Evolutionary conservation across 2,329 filamentous ascomycete species (phyloP).

Genomic region (Neofusicoccum cordaticola): DNA sequence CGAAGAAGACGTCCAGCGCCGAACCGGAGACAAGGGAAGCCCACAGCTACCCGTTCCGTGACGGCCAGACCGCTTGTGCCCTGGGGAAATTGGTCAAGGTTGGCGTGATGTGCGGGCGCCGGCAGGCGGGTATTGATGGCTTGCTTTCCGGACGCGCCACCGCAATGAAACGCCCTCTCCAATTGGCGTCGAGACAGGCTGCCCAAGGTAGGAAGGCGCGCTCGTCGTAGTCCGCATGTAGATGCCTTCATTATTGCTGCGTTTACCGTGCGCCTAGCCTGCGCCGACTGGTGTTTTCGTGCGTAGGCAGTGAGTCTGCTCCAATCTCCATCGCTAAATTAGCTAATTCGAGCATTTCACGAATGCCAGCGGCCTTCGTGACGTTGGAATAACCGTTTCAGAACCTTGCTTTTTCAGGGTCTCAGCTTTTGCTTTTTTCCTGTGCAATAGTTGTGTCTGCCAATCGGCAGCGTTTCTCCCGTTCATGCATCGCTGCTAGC

Average conservation of each 20-base stretch:
- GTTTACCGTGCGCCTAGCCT: background rate
- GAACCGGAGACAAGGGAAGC: too few relatives aligned
- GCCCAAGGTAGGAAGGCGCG: background rate
- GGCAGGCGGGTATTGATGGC: background rate
- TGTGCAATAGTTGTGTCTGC: background rate
- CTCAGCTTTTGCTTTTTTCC: background rate
- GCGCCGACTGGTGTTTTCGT: background rate
- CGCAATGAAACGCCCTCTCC: background rate
- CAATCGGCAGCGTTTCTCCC: background rate
- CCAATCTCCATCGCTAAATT: background rate
- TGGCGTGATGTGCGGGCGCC: background rate
- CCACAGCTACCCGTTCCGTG: too few relatives aligned
- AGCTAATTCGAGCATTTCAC: background rate
- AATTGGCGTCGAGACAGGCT: background rate
- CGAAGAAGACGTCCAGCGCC: too few relatives aligned
- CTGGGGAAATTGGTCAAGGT: background rate
- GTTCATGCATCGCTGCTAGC: background rate
- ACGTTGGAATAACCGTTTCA: constrained; percentile 12
- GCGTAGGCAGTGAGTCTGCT: too few relatives aligned
- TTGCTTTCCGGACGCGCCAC: background rate
- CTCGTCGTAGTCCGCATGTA: background rate
- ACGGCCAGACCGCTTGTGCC: background rate
- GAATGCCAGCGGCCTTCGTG: background rate
- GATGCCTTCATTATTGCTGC: background rate
- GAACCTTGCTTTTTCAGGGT: background rate